Conservation (phyloP, 2,329 filamentous ascomycete genomes). For the Colletotrichum simmondsii region DNA sequence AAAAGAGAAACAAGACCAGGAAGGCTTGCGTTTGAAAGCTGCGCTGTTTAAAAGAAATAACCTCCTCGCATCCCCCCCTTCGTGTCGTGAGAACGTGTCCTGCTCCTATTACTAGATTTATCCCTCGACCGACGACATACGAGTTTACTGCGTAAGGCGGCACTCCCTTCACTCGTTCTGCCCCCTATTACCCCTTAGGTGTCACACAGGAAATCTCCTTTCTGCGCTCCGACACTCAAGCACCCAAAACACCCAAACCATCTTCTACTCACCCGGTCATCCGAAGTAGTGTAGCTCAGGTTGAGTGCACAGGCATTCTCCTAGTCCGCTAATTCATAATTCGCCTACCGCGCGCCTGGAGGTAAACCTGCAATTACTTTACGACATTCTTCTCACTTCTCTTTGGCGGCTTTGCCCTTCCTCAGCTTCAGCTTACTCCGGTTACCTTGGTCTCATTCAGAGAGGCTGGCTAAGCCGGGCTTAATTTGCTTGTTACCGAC, state of each 20-base stretch:
- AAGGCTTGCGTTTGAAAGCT: slow-evolving; percentile 25
- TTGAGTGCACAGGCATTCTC: slow-evolving; percentile 25
- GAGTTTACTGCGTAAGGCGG: neutral
- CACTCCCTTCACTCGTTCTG: slow-evolving; percentile 28
- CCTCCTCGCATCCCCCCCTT: slow-evolving; percentile 16
- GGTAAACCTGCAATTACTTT: slow-evolving; percentile 29
- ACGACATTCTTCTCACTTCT: neutral
- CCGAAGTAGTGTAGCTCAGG: slow-evolving; percentile 22
- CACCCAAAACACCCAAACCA: neutral
- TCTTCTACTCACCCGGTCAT: slow-evolving; percentile 16
- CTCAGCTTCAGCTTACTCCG: neutral
- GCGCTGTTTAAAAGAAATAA: slow-evolving; percentile 27
- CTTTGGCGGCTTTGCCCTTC: neutral
- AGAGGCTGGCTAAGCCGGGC: neutral
- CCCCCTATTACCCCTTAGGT: slow-evolving; percentile 3
- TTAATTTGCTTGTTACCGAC: slow-evolving; percentile 18
- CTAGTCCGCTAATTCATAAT: slow-evolving; percentile 21
- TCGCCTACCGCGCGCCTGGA: slow-evolving; percentile 1
- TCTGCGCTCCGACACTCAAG: slow-evolving; percentile 18
- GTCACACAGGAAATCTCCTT: neutral
- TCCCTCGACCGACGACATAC: slow-evolving; percentile 18
- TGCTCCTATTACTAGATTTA: slow-evolving; percentile 17
- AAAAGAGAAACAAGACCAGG: slow-evolving; percentile 22
- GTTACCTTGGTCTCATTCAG: neutral
- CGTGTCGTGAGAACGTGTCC: slow-evolving; percentile 7